Conservation (phyloP, 108 stramenopile genomes). For the Discostella stelligeroides region DNA sequence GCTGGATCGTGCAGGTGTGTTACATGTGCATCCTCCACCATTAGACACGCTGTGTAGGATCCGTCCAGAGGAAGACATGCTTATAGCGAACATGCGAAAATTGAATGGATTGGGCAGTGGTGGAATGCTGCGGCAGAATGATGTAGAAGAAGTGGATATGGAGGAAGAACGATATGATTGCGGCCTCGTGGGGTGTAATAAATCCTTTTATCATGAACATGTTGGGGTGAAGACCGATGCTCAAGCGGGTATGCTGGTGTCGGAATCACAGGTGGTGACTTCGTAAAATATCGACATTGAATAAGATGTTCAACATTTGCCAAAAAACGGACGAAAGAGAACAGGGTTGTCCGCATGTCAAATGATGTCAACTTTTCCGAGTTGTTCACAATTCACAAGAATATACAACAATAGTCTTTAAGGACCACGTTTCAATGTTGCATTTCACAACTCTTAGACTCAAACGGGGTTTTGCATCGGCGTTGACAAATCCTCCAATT, state of each 20-base stretch:
- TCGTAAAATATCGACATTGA: neutral
- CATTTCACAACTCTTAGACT: too few species aligned
- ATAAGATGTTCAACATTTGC: neutral
- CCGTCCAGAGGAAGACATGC: constrained; percentile 73
- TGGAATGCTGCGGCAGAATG: neutral
- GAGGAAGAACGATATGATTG: constrained; percentile 68
- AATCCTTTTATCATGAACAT: constrained; percentile 79
- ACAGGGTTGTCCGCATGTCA: too few species aligned
- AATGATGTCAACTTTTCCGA: too few species aligned
- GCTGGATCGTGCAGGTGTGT: too few species aligned
- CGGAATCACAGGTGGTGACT: constrained; percentile 47
- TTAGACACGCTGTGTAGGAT: constrained; percentile 67
- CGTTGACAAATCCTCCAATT: neutral
- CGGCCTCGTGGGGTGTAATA: constrained; percentile 70
- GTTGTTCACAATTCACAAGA: too few species aligned
- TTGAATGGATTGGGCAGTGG: constrained; percentile 18
- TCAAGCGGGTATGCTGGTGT: constrained; percentile 71
- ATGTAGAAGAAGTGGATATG: constrained; percentile 2
- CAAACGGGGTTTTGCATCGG: too few species aligned
- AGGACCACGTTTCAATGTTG: too few species aligned
- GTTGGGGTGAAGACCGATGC: constrained; percentile 69
- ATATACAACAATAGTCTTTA: too few species aligned
- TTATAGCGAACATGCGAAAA: constrained; percentile 61
- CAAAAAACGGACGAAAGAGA: too few species aligned
- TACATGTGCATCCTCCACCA: constrained; percentile 50